Percentiles rank a stretch among this genome's conserved stretches.
These are phyloP conservation scores for Piromyces sp. DNA, from an alignment of 192 early-diverging fungal species.

Conservation along the genomic window DNA sequence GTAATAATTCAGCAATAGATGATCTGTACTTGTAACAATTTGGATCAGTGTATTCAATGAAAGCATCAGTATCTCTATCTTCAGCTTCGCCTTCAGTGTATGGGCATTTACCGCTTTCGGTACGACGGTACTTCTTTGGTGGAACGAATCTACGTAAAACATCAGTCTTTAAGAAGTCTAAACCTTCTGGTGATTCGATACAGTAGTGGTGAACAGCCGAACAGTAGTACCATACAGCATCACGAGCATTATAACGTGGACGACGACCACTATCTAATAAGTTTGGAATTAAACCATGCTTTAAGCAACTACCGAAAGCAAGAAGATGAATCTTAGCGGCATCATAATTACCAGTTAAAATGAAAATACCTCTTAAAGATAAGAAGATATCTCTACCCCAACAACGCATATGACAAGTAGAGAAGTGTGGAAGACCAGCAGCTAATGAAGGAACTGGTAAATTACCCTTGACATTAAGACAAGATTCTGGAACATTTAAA, in stretches of 20 bases:
- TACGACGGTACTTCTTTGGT: conserved; percentile 16
- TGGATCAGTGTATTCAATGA: conserved; percentile 23
- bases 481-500: neutral
- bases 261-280: conserved; percentile 67
- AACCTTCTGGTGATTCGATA: conserved; percentile 50
- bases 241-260: conserved; percentile 88
- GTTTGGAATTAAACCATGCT: conserved; percentile 94
- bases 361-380: conserved; percentile 60
- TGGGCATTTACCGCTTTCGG: conserved; percentile 11
- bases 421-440: conserved; percentile 90
- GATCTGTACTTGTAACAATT: conserved; percentile 38
- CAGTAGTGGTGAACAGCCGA: conserved; percentile 83
- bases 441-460: conserved; percentile 40
- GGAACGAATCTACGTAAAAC: conserved; percentile 77
- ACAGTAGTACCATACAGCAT: conserved; percentile 92
- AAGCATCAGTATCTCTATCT: conserved; percentile 7
- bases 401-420: conserved; percentile 75
- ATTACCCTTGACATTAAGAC: neutral
- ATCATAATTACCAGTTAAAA: conserved; percentile 65
- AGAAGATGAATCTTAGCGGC: conserved; percentile 73
- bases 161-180: conserved; percentile 42
- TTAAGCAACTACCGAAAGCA: conserved; percentile 76
- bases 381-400: conserved; percentile 99
- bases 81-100: conserved; percentile 10
- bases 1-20: conserved; percentile 72